Base-by-base conservation (phyloP, 2,329 filamentous ascomycete species). In the Botrytis tulipae region DNA sequence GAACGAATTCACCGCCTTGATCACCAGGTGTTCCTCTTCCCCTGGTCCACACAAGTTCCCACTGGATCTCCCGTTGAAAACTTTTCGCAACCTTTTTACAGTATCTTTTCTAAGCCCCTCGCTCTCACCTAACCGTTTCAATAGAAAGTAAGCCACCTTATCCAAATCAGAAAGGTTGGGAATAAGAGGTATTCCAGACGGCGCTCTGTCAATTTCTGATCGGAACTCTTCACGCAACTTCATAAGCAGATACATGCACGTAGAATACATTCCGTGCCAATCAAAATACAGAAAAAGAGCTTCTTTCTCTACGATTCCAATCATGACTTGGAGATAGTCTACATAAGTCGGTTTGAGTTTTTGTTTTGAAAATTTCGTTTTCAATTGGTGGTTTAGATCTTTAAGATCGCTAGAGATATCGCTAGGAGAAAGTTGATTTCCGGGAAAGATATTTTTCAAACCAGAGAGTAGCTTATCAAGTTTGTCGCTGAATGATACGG, bases 281-380 rank as follows among this genome's bases (percentile, higher is more conserved):
- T 77, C 72, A 35, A 75, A 77, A n/a, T 75, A 71, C 7, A 78
- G 67, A 2, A 72, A 71, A 18, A 73, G 73, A 10, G 54, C 35
- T 70, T 78, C 76, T 37, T 73, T 73, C 12, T 62, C 29, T 4
- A 76, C 18, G 14, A 67, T 66, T 22, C 72, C 74, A 51, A 66
- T 69, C 35, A 77, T 62, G 1, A 54, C 60, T 20, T 73, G 32
- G 4, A 78, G 70, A 29, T 75, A 71, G 61, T 78, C 73, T 18
- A 75, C 35, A 35, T 35, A 35, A 35, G 35, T 35, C 35, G 35
- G 35, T 35, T 35, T 35, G 35, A 7, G 1, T 35, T 35, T 35
- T 35, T 4, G 7, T 35, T 35, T 35, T 7, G 35, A 35, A 5
- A 35, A 35, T 7, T 7, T 4, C 35, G 35, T 35, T 35, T 6